Evolutionary conservation across 345 rosid genomes (phyloP).

Genomic region (Boechera divaricarpa): DNA sequence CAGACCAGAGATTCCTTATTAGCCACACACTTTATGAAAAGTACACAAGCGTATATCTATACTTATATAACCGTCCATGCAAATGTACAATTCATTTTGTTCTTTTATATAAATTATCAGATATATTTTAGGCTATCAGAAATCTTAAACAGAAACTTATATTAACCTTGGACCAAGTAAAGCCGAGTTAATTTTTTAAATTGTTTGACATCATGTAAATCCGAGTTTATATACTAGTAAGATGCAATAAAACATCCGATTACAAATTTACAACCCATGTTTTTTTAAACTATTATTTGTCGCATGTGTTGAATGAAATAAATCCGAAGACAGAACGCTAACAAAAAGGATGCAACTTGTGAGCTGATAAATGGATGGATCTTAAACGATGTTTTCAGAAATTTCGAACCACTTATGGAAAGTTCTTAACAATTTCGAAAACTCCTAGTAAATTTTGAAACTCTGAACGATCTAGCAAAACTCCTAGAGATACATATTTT

Average conservation of each 20-base stretch:
- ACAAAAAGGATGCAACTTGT: background rate
- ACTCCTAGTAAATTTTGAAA: too few relatives aligned
- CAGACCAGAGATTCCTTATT: slow-evolving; percentile 33
- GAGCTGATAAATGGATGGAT: background rate
- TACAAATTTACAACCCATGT: background rate
- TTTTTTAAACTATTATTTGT: background rate
- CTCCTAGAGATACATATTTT: too few relatives aligned
- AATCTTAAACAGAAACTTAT: background rate
- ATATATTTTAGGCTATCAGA: background rate
- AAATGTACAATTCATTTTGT: background rate
- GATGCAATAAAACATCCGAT: slow-evolving; percentile 8
- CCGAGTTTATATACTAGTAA: background rate
- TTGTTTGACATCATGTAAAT: background rate
- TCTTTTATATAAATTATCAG: background rate
- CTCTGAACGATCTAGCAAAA: too few relatives aligned
- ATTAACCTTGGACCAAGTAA: background rate
- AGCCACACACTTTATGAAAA: slow-evolving; percentile 38
- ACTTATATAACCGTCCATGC: slow-evolving; percentile 21
- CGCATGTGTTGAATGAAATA: too few relatives aligned
- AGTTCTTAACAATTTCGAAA: background rate
- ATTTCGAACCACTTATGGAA: background rate
- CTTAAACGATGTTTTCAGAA: background rate
- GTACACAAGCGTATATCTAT: slow-evolving; percentile 31
- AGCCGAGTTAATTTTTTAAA: background rate
- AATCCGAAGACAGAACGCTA: too few relatives aligned